phyloP scores from a whole-genome alignment of 2,329 filamentous ascomycete species.

The Pseudogymnoascus sp. region DNA sequence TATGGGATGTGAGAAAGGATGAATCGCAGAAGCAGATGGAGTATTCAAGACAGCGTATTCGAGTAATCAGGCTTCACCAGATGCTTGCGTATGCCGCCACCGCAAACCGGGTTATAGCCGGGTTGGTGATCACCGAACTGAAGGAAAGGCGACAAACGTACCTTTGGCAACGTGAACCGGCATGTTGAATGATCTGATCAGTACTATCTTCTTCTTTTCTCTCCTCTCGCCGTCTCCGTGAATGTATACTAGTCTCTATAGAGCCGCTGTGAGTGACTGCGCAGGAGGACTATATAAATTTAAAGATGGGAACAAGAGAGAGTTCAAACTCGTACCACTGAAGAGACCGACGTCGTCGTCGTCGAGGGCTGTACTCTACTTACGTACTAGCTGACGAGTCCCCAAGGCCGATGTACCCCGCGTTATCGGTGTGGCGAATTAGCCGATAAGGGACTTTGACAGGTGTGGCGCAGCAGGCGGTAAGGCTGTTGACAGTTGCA shows the following conservation, averaged over 20 bases:
- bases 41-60: neutral
- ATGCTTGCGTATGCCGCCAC: neutral
- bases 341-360: neutral
- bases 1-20: constrained; percentile 8
- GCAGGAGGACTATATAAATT: neutral
- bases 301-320: neutral
- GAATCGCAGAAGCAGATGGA: neutral
- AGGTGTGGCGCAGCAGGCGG: constrained; percentile 9
- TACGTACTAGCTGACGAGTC: constrained; percentile 8
- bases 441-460: constrained; percentile 8
- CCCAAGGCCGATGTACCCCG: neutral
- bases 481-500: neutral
- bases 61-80: neutral
- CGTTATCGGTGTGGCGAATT: constrained; percentile 6
- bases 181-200: constrained; percentile 8
- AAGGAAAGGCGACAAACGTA: neutral
- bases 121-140: neutral
- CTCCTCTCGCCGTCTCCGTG: neutral
- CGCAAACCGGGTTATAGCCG: neutral
- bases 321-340: neutral
- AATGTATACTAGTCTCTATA: neutral
- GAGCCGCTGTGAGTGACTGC: neutral
- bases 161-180: constrained; percentile 10
- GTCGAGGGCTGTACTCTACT: neutral
- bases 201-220: neutral